Evolutionary conservation across 305 asterid species (phyloP), one percentile per base, ranked within the genome.

Genomic region (Withania somnifera): DNA sequence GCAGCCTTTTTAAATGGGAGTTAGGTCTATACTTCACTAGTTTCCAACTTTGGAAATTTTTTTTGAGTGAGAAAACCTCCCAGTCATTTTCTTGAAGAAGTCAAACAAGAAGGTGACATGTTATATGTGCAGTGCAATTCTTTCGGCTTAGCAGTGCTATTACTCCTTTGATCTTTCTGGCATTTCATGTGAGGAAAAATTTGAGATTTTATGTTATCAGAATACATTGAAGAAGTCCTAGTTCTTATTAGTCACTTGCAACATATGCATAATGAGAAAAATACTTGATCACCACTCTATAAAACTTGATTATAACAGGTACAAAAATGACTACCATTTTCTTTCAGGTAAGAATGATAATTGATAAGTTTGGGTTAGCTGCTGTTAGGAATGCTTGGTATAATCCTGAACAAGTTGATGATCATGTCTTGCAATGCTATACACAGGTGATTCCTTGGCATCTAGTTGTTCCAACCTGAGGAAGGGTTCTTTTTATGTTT

Each of bases 321-420:
- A 75, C 79, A 26, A 47, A 7, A 71, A 50, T 50, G 60, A 75
- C 79, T 75, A 15, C 42, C 60, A 15, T 24, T 3, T 86, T 82
- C 51, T 87, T 84, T 83, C 91, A 96, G 99, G 84, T 94, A 83
- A 90, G 98, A 88, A 90, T 90, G 90, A 61, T 91, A 61, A 94
- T 93, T 34, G 79, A 85, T 68, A 94, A 89, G 88, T 94, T 94
- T 63, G 99, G 99, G 61, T 69, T 86, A 85, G 52, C 88, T 76
- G 97, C 91, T 8, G 83, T 96, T 84, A 91, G 91, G 58, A 68
- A 86, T 86, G 88, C 99, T 28, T 94, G 99, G 99, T 94, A 91
- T 78, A 95, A 94, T 85, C 78, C 98, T 30, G 90, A 85, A 26
- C 93, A 93, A 90, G 93, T 94, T 54, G 91, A 93, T 15, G 99